Conservation (phyloP, 306 rosid genomes). For the Cucumis sativus region Cucumber_9930_V3 NC_026659.2:13062001-13062500, state of each 20-base stretch:
- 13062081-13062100: neutral
- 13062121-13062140: neutral
- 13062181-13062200: neutral
- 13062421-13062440: neutral
- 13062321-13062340: neutral
- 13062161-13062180: neutral
- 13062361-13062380: neutral
- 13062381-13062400: conserved; percentile 6
- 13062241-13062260: neutral
- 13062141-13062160: conserved; percentile 27
- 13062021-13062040: neutral
- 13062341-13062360: neutral
- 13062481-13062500: neutral
- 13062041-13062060: neutral
- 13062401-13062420: conserved; percentile 6
- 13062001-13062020: neutral
- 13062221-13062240: neutral
- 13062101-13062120: neutral
- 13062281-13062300: too few relatives aligned
- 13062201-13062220: neutral
- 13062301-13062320: neutral
- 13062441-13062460: neutral
- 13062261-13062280: neutral
- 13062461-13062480: neutral
- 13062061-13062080: conserved; percentile 3